These are phyloP conservation scores for Ricinus communis DNA, from an alignment of 345 rosid species.

Conservation along the genomic window DNA sequence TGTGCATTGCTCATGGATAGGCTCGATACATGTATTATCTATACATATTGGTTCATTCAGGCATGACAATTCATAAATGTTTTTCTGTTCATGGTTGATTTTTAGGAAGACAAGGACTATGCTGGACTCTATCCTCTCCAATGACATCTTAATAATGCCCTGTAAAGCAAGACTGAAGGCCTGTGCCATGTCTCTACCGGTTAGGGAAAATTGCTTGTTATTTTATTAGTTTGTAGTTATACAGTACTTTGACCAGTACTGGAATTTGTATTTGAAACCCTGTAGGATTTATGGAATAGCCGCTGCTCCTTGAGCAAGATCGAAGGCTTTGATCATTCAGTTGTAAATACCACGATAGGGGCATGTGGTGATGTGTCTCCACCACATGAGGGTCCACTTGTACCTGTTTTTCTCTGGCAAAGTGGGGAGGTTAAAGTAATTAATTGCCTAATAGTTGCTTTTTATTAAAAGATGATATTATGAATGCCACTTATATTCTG, in stretches of 20 bases:
- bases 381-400: conserved; percentile 61
- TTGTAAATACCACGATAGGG: conserved; percentile 74
- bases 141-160: conserved; percentile 66
- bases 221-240: background rate
- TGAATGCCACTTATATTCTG: background rate
- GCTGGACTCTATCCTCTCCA: conserved; percentile 61
- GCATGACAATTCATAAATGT: background rate
- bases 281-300: conserved; percentile 86
- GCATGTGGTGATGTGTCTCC: conserved; percentile 72
- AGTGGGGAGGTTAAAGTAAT: conserved; percentile 80
- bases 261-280: background rate
- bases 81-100: conserved; percentile 2
- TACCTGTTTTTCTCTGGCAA: conserved; percentile 80
- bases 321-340: conserved; percentile 86
- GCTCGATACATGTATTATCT: background rate
- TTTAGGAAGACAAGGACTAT: conserved; percentile 77
- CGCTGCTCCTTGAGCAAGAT: conserved; percentile 59
- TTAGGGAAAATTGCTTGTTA: conserved; percentile 29
- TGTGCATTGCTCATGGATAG: background rate
- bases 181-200: conserved; percentile 85
- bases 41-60: background rate
- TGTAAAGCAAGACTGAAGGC: conserved; percentile 75
- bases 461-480: background rate
- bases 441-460: background rate
- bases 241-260: background rate